Evolutionary conservation across 192 early-diverging fungal species (phyloP).

Genomic region (Coemansia sp.): DNA sequence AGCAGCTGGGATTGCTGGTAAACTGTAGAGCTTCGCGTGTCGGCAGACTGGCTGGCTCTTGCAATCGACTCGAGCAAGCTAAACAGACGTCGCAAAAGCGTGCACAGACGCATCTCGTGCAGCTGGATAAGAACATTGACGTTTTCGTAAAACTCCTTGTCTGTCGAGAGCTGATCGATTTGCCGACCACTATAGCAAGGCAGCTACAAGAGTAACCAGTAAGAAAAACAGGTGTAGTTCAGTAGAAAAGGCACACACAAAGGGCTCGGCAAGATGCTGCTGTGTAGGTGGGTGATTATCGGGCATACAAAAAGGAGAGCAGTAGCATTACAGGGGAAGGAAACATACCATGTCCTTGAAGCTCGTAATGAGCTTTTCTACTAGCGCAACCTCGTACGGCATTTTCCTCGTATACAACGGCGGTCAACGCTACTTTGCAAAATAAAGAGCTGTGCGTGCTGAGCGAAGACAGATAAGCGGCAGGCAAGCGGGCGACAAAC

Average conservation of each 20-base stretch:
- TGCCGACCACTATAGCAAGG: constrained; percentile 69
- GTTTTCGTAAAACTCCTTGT: constrained; percentile 77
- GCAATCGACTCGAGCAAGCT: constrained; percentile 72
- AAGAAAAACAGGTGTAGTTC: background rate
- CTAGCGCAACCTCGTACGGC: constrained; percentile 52
- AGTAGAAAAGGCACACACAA: background rate
- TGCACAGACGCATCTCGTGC: constrained; percentile 70
- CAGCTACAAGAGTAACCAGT: constrained; percentile 53
- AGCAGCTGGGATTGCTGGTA: constrained; percentile 86
- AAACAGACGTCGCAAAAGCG: constrained; percentile 66
- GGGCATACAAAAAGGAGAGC: background rate
- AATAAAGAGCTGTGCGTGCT: background rate
- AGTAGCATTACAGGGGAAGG: background rate
- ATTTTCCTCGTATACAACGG: constrained; percentile 13
- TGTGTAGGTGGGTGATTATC: background rate
- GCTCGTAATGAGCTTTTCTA: constrained; percentile 47
- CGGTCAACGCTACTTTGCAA: constrained; percentile 8
- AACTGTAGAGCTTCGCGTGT: constrained; percentile 42
- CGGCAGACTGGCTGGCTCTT: constrained; percentile 52
- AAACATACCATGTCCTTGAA: constrained; percentile 52
- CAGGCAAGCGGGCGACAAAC: background rate
- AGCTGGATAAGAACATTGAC: constrained; percentile 73
- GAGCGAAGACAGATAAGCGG: background rate
- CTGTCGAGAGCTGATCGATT: constrained; percentile 64
- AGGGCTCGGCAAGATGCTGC: background rate